These are phyloP conservation scores for Pyrrhoderma lamaoense DNA, from an alignment of 1,284 basidiomycete genomes.

Conservation along the genomic window DNA sequence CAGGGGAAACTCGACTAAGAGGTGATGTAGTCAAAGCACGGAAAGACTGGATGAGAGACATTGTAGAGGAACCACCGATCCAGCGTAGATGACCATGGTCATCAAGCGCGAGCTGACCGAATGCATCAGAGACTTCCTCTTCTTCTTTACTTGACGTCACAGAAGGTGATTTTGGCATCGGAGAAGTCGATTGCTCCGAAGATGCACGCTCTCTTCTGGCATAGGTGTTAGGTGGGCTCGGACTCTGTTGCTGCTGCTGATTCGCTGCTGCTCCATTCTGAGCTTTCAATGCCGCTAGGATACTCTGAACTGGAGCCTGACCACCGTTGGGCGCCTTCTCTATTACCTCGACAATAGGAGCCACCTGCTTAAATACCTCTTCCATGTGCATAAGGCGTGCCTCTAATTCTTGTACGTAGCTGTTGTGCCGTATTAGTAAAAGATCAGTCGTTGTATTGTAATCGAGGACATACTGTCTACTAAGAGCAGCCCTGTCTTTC, in stretches of 20 bases:
- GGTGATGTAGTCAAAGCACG: conserved; percentile 66
- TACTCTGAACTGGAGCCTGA: conserved; percentile 30
- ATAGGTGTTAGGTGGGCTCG: neutral
- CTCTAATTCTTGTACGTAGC: conserved; percentile 84
- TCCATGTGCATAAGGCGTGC: conserved; percentile 80
- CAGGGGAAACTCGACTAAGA: conserved; percentile 68
- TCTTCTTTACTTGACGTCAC: conserved; percentile 44
- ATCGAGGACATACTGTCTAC: conserved; percentile 62
- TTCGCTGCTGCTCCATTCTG: conserved; percentile 1
- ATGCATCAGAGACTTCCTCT: conserved; percentile 70
- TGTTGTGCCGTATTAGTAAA: conserved; percentile 26
- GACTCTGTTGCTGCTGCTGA: neutral
- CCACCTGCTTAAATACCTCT: conserved; percentile 66
- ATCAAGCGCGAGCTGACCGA: conserved; percentile 81
- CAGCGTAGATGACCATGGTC: conserved; percentile 87
- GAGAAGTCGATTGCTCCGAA: conserved; percentile 19
- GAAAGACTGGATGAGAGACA: conserved; percentile 87
- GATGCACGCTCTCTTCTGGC: conserved; percentile 25
- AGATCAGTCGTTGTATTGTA: conserved; percentile 20
- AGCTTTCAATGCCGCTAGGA: conserved; percentile 17
- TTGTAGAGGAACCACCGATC: conserved; percentile 87
- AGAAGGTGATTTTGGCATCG: conserved; percentile 15
- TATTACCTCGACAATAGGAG: conserved; percentile 66
- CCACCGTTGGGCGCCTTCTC: conserved; percentile 32
- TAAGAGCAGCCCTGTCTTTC: conserved; percentile 77